Conservation (phyloP, 306 rosid genomes). For the Prunus mongolica region DNA sequence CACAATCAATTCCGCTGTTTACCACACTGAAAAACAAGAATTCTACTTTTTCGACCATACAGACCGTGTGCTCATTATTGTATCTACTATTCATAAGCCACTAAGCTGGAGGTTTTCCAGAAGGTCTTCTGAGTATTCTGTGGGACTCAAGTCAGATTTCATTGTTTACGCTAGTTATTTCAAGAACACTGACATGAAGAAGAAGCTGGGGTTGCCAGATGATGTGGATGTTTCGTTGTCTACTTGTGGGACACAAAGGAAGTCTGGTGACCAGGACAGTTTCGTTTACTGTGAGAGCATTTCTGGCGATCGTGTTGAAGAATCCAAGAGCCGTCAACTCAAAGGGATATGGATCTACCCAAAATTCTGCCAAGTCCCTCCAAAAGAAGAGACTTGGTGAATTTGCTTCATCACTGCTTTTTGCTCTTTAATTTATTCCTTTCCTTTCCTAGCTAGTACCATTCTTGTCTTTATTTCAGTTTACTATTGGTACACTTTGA, state of each 20-base stretch:
- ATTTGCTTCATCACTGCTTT: not conserved
- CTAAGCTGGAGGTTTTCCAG: not conserved
- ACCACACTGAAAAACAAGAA: not conserved
- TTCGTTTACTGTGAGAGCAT: not conserved
- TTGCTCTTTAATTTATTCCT: too few relatives aligned
- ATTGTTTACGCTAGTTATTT: not conserved
- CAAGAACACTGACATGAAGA: not conserved
- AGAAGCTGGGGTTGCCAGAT: not conserved
- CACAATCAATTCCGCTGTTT: not conserved
- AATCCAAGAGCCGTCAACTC: not conserved
- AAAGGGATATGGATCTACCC: slow-evolving; percentile 42
- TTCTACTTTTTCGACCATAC: slow-evolving; percentile 1
- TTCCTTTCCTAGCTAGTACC: too few relatives aligned
- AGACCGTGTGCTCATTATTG: too few relatives aligned
- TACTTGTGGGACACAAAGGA: slow-evolving; percentile 3
- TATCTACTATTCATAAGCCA: not conserved
- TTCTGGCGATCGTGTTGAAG: not conserved
- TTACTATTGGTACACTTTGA: not conserved
- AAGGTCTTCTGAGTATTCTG: not conserved
- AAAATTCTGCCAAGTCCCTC: slow-evolving; percentile 8
- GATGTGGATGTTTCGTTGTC: not conserved
- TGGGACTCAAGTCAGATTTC: too few relatives aligned
- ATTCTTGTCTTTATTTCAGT: not conserved
- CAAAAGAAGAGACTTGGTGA: slow-evolving; percentile 19
- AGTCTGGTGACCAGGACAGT: not conserved